Base-by-base conservation (phyloP, 2,329 filamentous ascomycete species). In the Botrytis byssoidea region DNA sequence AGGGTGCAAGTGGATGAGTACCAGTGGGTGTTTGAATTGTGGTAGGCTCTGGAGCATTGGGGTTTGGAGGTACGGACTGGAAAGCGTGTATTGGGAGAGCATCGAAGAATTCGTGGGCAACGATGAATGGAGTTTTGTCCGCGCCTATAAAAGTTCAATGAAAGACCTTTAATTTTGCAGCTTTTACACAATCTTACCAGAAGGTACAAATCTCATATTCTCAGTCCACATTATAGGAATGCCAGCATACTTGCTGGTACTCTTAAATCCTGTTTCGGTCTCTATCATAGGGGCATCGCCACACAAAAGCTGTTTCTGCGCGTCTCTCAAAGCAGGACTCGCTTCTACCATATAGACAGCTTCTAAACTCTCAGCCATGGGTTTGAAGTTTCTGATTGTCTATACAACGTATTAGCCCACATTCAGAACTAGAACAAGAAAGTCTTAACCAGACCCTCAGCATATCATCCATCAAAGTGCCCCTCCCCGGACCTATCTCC, bases 61-160 rank as follows among this genome's bases (percentile, higher is more conserved):
- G 82, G 18, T 70, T 65, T 76, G 84, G 84, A 63, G 87, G 82
- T 69, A 95, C 87, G 22, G 93, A 92, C 82, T 98, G 92, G 82
- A 99, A 99, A 75, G 93, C 91, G 82, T 99, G 95, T 78, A 99
- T 98, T 48, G 96, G 96, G 0, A 99, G 90, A 3, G 96, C 96
- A 79, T 99, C 96, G 84, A 99, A 99, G 86, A 99, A 98, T 82
- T 99, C 96, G 82, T 99, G 96, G 7, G 96, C 96, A 67, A 98
- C 89, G 75, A 99, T 97, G 82, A 98, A 97, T 0, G 96, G 95
- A 35, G 91, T 93, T 80, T 92, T 93, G 74, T 88, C 86, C 35
- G 89, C 83, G 75, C 89, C 90, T 91, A 77, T 69, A 10, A 46
- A 61, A 44, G 4, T 40, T 40, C 70, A 51, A 44, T 14, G 25